Evolutionary conservation across 1,284 basidiomycete species (phyloP).

Genomic region (Heterobasidion occidentale): DNA sequence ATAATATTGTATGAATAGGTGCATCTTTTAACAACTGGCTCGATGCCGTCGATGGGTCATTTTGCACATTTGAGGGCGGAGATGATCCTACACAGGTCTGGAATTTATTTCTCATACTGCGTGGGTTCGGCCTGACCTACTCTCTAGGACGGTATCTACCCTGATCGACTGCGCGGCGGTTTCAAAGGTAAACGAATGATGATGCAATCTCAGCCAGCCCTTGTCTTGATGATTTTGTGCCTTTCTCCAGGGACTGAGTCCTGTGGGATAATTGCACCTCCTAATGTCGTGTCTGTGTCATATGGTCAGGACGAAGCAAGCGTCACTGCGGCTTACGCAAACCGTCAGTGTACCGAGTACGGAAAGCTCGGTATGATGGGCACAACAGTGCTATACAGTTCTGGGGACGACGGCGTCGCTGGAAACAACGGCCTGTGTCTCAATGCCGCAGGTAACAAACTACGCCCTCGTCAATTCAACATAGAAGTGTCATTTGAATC

Average conservation of each 20-base stretch:
- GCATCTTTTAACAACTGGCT: constrained; percentile 39
- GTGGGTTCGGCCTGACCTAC: neutral
- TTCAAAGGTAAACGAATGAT: constrained; percentile 23
- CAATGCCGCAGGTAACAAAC: constrained; percentile 12
- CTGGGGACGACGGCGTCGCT: constrained; percentile 26
- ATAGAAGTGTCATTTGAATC: no score
- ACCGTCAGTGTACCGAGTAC: constrained; percentile 35
- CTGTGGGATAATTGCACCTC: constrained; percentile 30
- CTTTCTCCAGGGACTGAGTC: constrained; percentile 19
- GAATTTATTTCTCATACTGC: neutral
- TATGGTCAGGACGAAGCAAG: constrained; percentile 29
- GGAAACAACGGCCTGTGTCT: constrained; percentile 19
- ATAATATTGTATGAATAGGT: constrained; percentile 18
- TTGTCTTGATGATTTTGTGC: constrained; percentile 1
- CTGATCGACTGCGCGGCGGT: constrained; percentile 38
- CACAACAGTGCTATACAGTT: constrained; percentile 25
- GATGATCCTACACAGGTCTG: constrained; percentile 38
- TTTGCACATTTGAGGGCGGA: constrained; percentile 55
- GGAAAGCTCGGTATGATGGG: constrained; percentile 29
- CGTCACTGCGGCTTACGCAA: constrained; percentile 27
- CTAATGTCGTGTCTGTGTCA: constrained; percentile 32
- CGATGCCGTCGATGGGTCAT: constrained; percentile 40
- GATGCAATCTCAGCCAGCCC: constrained; percentile 8
- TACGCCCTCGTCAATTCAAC: no score
- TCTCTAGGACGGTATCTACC: constrained; percentile 42